Conservation (phyloP, 169 alveolate genomes). For the Eimeria sp. region DNA sequence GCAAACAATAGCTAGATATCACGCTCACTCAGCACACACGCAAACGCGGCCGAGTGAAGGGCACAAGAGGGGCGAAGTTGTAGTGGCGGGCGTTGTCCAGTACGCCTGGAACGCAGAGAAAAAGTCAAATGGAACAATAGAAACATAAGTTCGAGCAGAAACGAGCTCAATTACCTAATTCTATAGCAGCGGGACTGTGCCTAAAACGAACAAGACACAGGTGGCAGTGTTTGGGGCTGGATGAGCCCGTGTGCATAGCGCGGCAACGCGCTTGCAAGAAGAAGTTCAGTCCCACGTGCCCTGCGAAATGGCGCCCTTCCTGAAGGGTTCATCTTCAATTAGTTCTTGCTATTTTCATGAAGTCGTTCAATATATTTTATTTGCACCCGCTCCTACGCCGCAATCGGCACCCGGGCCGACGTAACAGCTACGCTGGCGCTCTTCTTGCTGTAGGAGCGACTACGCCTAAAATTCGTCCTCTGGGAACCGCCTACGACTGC, state of each 20-base stretch:
- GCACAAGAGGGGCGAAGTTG: conserved; percentile 21
- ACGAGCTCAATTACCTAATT: conserved; percentile 24
- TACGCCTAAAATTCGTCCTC: not conserved
- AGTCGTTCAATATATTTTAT: not conserved
- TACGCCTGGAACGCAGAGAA: conserved; percentile 1
- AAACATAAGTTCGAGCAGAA: conserved; percentile 7
- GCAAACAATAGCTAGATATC: conserved; percentile 18
- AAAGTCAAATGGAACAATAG: not conserved
- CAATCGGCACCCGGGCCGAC: not conserved
- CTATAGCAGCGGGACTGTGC: not conserved
- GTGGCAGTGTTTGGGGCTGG: conserved; percentile 55
- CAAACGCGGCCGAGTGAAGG: conserved; percentile 2
- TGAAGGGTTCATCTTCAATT: not conserved
- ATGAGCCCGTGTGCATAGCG: conserved; percentile 45
- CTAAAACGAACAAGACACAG: conserved; percentile 32
- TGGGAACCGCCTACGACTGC: not conserved
- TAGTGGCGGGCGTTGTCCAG: not conserved
- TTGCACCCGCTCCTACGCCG: not conserved
- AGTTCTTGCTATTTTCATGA: not conserved
- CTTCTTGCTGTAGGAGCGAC: not conserved
- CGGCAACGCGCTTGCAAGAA: not conserved
- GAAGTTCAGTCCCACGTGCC: not conserved
- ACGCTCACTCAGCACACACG: conserved; percentile 49
- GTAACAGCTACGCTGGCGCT: not conserved
- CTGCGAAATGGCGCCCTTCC: not conserved